Evolutionary conservation across 2,329 filamentous ascomycete species (phyloP).

Genomic region (Cladosporium oxysporum): DNA sequence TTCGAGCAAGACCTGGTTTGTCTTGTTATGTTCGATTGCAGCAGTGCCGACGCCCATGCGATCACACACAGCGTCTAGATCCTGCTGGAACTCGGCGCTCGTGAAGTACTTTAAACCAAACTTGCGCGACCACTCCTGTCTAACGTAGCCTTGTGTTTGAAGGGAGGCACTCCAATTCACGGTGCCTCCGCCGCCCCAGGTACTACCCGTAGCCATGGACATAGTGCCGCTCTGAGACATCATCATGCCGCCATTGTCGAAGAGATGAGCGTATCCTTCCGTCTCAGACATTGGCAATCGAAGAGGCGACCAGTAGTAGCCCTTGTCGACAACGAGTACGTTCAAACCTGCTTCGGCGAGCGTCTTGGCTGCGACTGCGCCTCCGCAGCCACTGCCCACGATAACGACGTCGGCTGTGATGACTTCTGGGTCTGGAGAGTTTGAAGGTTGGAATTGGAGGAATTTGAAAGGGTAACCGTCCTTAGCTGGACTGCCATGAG

Average conservation of each 20-base stretch:
- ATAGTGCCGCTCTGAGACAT: conserved; percentile 54
- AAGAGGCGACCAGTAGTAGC: conserved; percentile 71
- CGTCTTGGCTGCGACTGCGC: conserved; percentile 77
- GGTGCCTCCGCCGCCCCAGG: conserved; percentile 84
- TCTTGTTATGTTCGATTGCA: conserved; percentile 69
- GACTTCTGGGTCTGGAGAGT: conserved; percentile 50
- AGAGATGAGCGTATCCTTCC: conserved; percentile 64
- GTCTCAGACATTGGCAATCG: conserved; percentile 73
- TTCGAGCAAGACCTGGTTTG: conserved; percentile 72
- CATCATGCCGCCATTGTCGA: conserved; percentile 65
- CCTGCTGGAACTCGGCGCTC: conserved; percentile 72
- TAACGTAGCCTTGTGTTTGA: conserved; percentile 72
- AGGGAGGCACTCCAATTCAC: conserved; percentile 77
- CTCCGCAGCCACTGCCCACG: conserved; percentile 84
- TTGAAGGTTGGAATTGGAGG: conserved; percentile 56
- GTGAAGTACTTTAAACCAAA: conserved; percentile 72
- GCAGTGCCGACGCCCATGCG: conserved; percentile 73
- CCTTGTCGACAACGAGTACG: conserved; percentile 81
- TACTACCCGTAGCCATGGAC: conserved; percentile 66
- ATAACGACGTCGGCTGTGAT: conserved; percentile 81
- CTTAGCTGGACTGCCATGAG: conserved; percentile 55
- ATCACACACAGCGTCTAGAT: conserved; percentile 74
- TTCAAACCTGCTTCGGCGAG: conserved; percentile 72
- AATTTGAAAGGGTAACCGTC: conserved; percentile 60
- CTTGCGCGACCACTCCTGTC: conserved; percentile 74